These are phyloP conservation scores for Macrolepiota albuminosa DNA, from an alignment of 768 basidiomycete species.

Conservation along the genomic window DNA sequence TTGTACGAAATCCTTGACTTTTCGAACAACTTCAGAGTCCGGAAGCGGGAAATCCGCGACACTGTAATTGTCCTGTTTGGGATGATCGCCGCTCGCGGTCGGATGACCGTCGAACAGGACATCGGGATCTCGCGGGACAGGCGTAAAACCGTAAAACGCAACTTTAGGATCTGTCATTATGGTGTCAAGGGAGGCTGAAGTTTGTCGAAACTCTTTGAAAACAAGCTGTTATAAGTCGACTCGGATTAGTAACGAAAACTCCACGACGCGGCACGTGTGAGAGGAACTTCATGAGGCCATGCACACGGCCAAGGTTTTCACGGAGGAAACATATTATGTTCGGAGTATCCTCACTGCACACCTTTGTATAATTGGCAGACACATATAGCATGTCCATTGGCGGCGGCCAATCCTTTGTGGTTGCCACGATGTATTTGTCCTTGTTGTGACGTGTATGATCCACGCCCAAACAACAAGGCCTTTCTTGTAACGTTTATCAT, in stretches of 20 bases:
- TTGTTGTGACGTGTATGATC: constrained; percentile 26
- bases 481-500: constrained; percentile 17
- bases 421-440: constrained; percentile 26
- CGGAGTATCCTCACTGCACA: neutral
- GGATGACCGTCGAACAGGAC: constrained; percentile 42
- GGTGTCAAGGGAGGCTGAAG: neutral
- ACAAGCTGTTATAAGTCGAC: neutral
- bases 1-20: constrained; percentile 36
- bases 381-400: neutral
- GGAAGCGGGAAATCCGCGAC: constrained; percentile 39
- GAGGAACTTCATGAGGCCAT: neutral
- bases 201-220: neutral
- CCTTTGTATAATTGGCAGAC: neutral
- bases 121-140: constrained; percentile 44
- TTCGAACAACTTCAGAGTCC: constrained; percentile 31
- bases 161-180: constrained; percentile 24
- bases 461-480: constrained; percentile 13
- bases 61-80: constrained; percentile 36
- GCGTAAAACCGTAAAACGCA: constrained; percentile 41
- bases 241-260: neutral
- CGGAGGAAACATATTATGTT: neutral
- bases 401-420: constrained; percentile 3
- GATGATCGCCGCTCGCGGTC: constrained; percentile 34
- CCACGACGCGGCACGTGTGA: neutral
- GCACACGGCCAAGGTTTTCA: neutral